phyloP scores from a whole-genome alignment of 2,329 filamentous ascomycete genomes.

The Trichophyton rubrum region DNA sequence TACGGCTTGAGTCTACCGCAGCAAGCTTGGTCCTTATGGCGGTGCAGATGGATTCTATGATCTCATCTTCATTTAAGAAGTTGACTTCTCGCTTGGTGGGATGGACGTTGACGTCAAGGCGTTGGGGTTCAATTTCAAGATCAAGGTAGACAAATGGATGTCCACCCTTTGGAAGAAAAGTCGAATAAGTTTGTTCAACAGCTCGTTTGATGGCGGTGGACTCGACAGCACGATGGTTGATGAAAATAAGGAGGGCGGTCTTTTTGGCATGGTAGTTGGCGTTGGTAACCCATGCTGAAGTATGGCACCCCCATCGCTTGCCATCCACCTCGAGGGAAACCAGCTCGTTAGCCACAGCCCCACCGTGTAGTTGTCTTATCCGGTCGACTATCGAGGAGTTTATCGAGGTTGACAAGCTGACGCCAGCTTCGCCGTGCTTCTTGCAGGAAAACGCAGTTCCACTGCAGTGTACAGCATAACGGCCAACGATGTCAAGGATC shows the following conservation, averaged over 20 bases:
- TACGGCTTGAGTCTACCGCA: conserved; percentile 82
- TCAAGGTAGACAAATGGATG: conserved; percentile 91
- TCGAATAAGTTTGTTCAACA: conserved; percentile 76
- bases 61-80: conserved; percentile 94
- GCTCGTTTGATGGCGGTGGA: conserved; percentile 79
- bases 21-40: conserved; percentile 66
- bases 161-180: conserved; percentile 81
- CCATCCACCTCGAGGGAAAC: conserved; percentile 63
- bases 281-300: conserved; percentile 71
- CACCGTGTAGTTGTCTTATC: conserved; percentile 82
- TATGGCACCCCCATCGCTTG: conserved; percentile 69
- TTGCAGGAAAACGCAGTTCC: conserved; percentile 95
- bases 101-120: conserved; percentile 95
- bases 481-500: conserved; percentile 86
- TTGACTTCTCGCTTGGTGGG: conserved; percentile 95
- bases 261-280: conserved; percentile 92
- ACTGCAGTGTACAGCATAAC: conserved; percentile 82
- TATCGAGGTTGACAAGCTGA: conserved; percentile 66
- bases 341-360: conserved; percentile 73
- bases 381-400: conserved; percentile 63
- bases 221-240: conserved; percentile 91
- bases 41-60: conserved; percentile 73
- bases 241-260: conserved; percentile 78
- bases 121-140: conserved; percentile 78
- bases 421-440: conserved; percentile 79